These are phyloP conservation scores for Sporisorium reilianum DNA, from an alignment of 1,284 basidiomycete genomes.

Conservation along the genomic window DNA sequence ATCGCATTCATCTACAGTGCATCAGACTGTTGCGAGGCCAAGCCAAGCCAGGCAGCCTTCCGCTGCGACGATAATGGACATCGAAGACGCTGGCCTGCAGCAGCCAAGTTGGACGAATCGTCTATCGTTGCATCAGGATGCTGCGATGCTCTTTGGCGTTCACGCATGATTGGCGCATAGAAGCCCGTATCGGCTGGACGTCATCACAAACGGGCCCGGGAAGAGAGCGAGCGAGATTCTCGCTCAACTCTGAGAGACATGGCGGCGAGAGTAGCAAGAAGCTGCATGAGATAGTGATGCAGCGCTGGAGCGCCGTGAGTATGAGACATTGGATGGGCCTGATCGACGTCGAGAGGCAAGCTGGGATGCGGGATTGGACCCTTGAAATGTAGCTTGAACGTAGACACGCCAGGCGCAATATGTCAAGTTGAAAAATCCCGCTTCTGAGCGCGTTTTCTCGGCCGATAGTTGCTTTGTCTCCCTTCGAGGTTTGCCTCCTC, in stretches of 20 bases:
- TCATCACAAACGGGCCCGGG: not conserved
- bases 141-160: too few relatives aligned
- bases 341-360: not conserved
- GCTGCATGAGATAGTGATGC: not conserved
- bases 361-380: constrained; percentile 7
- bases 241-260: constrained; percentile 15
- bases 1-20: constrained; percentile 1
- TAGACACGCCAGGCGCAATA: constrained; percentile 5
- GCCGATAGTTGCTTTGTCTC: not conserved
- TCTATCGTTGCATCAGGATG: too few relatives aligned
- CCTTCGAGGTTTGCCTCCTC: too few relatives aligned
- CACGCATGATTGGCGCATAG: not conserved
- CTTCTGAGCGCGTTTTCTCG: not conserved
- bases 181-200: not conserved
- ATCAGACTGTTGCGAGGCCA: not conserved
- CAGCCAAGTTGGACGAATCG: too few relatives aligned
- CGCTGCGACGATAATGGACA: constrained; percentile 2
- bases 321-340: constrained; percentile 19
- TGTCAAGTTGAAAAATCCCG: constrained; percentile 1
- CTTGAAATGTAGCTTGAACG: too few relatives aligned
- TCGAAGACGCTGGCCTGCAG: too few relatives aligned
- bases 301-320: not conserved
- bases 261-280: not conserved
- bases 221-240: constrained; percentile 15
- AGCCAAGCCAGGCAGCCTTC: not conserved